Conservation (phyloP, 495 filamentous ascomycete genomes). For the Immersiella caudata region DNA sequence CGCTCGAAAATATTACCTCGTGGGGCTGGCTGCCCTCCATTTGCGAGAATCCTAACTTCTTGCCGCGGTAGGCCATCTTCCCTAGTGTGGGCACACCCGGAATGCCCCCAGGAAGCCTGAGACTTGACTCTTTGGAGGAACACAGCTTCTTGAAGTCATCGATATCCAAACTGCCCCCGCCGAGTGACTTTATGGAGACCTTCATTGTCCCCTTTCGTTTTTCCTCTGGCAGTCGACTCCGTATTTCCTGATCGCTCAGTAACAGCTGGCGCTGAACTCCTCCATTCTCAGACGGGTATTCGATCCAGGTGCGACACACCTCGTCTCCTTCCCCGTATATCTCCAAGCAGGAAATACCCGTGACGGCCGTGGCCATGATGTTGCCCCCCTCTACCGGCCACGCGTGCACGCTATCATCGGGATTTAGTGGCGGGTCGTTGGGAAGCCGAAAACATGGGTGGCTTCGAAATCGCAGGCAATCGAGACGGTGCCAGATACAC, state of each 20-base stretch:
- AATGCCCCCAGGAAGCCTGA: conserved; percentile 61
- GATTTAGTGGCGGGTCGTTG: conserved; percentile 64
- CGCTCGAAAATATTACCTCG: conserved; percentile 74
- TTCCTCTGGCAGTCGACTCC: conserved; percentile 66
- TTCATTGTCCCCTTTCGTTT: conserved; percentile 71
- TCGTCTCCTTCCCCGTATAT: conserved; percentile 75
- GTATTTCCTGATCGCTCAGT: conserved; percentile 75
- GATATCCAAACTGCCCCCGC: conserved; percentile 70
- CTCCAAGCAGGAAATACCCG: conserved; percentile 82
- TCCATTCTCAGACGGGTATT: conserved; percentile 67
- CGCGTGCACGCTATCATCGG: conserved; percentile 80
- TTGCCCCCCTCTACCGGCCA: conserved; percentile 85
- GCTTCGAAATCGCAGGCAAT: conserved; percentile 81
- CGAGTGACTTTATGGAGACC: conserved; percentile 72
- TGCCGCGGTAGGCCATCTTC: conserved; percentile 74
- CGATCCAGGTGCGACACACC: conserved; percentile 74
- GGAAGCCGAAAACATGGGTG: conserved; percentile 91
- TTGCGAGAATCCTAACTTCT: conserved; percentile 72
- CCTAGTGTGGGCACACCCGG: conserved; percentile 49
- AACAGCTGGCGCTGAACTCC: conserved; percentile 68
- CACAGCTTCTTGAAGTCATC: conserved; percentile 69
- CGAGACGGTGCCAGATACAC: conserved; percentile 86
- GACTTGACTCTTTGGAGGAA: conserved; percentile 63
- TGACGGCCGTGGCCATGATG: conserved; percentile 75
- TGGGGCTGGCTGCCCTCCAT: conserved; percentile 72